These are phyloP conservation scores for Penicillium chermesinum DNA, from an alignment of 495 filamentous ascomycete species.

Conservation along the genomic window DNA sequence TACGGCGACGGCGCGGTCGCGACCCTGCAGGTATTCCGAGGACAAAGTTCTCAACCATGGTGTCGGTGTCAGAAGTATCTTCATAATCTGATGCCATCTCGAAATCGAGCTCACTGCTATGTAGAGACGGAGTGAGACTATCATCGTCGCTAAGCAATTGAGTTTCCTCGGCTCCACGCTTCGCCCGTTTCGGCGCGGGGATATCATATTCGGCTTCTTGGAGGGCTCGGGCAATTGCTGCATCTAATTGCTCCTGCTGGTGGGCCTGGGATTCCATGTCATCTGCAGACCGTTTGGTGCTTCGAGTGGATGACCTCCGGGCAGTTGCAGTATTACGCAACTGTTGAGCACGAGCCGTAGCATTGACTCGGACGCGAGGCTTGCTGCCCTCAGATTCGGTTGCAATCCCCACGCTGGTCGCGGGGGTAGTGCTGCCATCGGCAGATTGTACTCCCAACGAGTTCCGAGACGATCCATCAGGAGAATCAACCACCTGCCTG, in stretches of 20 bases:
- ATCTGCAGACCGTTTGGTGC: constrained; percentile 31
- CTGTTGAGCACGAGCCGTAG: constrained; percentile 35
- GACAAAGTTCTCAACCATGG: too few species aligned
- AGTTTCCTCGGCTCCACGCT: constrained; percentile 6
- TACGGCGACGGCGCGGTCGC: too few species aligned
- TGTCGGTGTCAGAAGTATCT: too few species aligned
- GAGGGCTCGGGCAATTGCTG: constrained; percentile 51
- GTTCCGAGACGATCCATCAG: constrained; percentile 20
- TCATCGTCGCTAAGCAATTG: not conserved
- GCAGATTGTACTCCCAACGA: constrained; percentile 27
- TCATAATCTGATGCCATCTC: too few species aligned
- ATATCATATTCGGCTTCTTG: constrained; percentile 59
- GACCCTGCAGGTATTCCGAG: too few species aligned
- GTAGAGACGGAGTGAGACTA: not conserved
- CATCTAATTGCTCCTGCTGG: constrained; percentile 40
- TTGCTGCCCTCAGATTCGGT: constrained; percentile 30
- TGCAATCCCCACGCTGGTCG: constrained; percentile 67
- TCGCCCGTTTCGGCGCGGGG: constrained; percentile 17
- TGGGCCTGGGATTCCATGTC: constrained; percentile 25
- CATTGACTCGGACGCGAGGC: constrained; percentile 30
- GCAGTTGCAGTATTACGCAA: constrained; percentile 38
- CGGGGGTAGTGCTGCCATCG: constrained; percentile 66
- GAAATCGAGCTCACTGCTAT: too few species aligned
- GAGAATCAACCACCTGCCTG: constrained; percentile 16
- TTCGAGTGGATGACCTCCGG: constrained; percentile 18